phyloP scores from a whole-genome alignment of 2,329 filamentous ascomycete genomes.

The Talaromyces piceae region DNA sequence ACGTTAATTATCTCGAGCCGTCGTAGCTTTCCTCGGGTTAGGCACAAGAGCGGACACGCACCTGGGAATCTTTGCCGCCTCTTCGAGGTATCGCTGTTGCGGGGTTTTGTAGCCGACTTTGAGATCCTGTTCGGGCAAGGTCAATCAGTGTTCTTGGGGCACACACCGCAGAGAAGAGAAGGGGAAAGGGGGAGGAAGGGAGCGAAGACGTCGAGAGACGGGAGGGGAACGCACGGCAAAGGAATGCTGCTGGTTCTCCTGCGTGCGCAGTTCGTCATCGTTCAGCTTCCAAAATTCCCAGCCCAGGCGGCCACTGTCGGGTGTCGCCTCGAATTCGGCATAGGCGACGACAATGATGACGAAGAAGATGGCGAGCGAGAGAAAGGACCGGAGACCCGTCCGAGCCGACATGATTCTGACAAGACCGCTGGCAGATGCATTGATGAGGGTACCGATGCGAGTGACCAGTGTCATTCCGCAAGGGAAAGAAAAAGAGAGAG shows the following conservation, averaged over 20 bases:
- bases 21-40: background rate
- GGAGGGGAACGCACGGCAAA: constrained; percentile 4
- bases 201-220: background rate
- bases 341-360: constrained; percentile 9
- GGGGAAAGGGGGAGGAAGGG: background rate
- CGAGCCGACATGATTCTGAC: constrained; percentile 8
- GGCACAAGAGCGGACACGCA: background rate
- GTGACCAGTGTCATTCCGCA: constrained; percentile 9
- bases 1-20: background rate
- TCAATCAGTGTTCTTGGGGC: background rate
- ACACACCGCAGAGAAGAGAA: no score
- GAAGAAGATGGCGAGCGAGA: constrained; percentile 10
- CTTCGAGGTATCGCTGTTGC: constrained; percentile 12
- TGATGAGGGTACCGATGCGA: constrained; percentile 7
- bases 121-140: constrained; percentile 1
- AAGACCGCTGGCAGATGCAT: constrained; percentile 10
- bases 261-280: constrained; percentile 6
- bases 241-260: constrained; percentile 6
- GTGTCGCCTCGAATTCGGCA: constrained; percentile 5
- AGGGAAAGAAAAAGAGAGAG: background rate
- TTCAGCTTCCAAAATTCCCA: constrained; percentile 9
- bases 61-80: constrained; percentile 7
- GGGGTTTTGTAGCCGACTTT: constrained; percentile 10
- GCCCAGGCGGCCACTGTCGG: constrained; percentile 1
- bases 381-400: constrained; percentile 10